Conservation (phyloP, 1,284 basidiomycete species). For the Fomitopsis palustris region DNA sequence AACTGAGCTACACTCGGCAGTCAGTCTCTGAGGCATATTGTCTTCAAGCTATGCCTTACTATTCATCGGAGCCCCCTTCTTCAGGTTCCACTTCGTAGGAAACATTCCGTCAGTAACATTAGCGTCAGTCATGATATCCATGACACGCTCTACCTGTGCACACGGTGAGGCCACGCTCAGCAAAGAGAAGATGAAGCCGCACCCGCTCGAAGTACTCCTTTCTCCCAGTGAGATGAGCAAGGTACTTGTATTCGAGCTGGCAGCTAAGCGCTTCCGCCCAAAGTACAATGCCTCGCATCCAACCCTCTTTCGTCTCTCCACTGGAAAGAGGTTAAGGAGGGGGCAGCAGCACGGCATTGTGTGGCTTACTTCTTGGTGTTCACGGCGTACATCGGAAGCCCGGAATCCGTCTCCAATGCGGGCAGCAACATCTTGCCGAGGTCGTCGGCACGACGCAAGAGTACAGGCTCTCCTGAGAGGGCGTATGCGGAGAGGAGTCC, state of each 20-base stretch:
- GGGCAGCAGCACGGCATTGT: neutral
- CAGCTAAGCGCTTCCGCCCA: constrained; percentile 49
- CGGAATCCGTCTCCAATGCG: constrained; percentile 45
- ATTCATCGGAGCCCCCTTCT: constrained; percentile 36
- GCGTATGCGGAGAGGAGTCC: constrained; percentile 71
- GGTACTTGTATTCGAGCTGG: constrained; percentile 63
- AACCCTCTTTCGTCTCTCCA: constrained; percentile 19
- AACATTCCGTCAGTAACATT: constrained; percentile 53
- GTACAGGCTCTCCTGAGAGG: constrained; percentile 51
- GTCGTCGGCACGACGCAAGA: constrained; percentile 52
- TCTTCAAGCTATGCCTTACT: constrained; percentile 27
- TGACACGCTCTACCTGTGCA: constrained; percentile 47
- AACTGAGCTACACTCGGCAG: constrained; percentile 23
- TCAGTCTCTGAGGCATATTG: neutral
- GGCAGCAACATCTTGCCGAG: constrained; percentile 44
- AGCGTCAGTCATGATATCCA: constrained; percentile 42
- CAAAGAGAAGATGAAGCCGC: neutral
- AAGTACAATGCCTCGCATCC: constrained; percentile 17
- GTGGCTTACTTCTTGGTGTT: constrained; percentile 35
- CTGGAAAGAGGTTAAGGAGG: neutral
- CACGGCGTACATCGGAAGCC: constrained; percentile 45
- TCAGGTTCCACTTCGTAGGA: constrained; percentile 48
- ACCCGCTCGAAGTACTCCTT: constrained; percentile 47
- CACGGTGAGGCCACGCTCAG: neutral
- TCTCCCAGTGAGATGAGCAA: constrained; percentile 58